phyloP scores from a whole-genome alignment of 768 basidiomycete genomes.

The Naganishia kalamii region DNA sequence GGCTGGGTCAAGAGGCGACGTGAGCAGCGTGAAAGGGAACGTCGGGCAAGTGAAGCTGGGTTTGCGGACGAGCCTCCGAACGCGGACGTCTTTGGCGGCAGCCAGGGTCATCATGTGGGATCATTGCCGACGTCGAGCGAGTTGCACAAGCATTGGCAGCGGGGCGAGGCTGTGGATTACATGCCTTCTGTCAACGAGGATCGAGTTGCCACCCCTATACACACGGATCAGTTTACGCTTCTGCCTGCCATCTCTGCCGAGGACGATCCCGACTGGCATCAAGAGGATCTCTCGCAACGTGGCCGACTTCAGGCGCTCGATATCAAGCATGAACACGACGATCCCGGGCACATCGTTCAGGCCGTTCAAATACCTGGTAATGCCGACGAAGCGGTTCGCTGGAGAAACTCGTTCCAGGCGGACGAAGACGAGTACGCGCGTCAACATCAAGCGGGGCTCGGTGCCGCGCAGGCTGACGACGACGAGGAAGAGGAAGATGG shows the following conservation, averaged over 20 bases:
- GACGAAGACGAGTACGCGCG: constrained; percentile 30
- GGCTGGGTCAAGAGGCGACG: constrained; percentile 67
- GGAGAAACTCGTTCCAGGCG: background rate
- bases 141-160: background rate
- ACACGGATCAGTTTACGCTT: background rate
- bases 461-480: constrained; percentile 18
- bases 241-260: background rate
- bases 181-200: constrained; percentile 3
- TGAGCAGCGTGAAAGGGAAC: constrained; percentile 52
- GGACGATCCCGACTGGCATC: background rate
- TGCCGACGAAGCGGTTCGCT: background rate
- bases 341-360: constrained; percentile 33
- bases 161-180: background rate
- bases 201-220: background rate
- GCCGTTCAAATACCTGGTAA: constrained; percentile 19
- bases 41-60: constrained; percentile 49
- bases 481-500: constrained; percentile 18
- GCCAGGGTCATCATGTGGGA: background rate
- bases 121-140: constrained; percentile 2
- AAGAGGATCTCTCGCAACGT: background rate
- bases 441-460: constrained; percentile 15
- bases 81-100: background rate
- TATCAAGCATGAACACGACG: constrained; percentile 22
- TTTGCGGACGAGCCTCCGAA: background rate
- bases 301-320: constrained; percentile 21